Evolutionary conservation across 257 asterid genomes (phyloP), one percentile per base, ranked within the genome.

Genomic region (Nicotiana tabacum): DNA sequence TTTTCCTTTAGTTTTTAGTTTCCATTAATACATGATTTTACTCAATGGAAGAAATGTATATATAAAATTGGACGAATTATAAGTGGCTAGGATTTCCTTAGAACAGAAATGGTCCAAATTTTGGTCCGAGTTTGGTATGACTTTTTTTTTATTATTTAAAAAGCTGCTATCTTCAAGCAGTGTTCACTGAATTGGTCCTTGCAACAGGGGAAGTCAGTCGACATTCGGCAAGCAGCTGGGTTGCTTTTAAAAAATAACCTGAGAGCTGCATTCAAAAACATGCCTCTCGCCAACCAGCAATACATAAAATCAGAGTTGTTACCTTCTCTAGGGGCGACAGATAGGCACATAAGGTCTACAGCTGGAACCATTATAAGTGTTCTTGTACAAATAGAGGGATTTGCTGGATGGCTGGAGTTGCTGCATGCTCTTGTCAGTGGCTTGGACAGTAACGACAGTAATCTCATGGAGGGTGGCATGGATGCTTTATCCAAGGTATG

Each of bases 391-490:
- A 91, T 91, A 68, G 97, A 84, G 13, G 98, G 99, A 61, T 86
- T 95, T 82, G 89, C 83, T 35, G 97, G 89, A 48, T 97, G 99
- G 99, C 98, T 95, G n/a, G 99, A 97, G 89, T 90, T 95, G 90
- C 90, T 97, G 43, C 88, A 89, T 81, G 92, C 96, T 9, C 95
- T 97, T 76, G 93, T 91, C 35, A 93, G 93, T 88, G 93, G 94
- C 87, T 90, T 97, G 84, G 99, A 95, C 81, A 95, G 98, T 89
- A 93, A 92, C 88, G 98, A 92, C 72, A 78, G 80, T 79, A 91
- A 92, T 89, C 98, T 88, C 88, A 89, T 95, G 94, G 99, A 97
- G 89, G 99, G 99, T 85, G 98, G 98, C 81, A 93, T 97, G 98
- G 99, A 97, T 91, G 98, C 99, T 16, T 89, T 97, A 86, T 95